Conservation (phyloP, 805 yeast species). For the Barnettozyma botsteinii region DNA sequence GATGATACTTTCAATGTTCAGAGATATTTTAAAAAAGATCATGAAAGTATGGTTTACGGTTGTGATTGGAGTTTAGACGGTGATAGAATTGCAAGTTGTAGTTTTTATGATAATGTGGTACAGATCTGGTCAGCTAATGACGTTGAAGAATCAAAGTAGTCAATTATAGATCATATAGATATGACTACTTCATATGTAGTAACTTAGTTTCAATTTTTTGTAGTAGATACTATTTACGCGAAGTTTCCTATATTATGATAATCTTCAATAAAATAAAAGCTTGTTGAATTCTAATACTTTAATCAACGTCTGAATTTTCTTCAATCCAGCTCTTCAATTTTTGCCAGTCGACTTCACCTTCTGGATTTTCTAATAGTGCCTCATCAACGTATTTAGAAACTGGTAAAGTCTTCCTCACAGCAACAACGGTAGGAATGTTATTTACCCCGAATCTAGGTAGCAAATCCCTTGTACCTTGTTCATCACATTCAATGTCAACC, state of each 20-base stretch:
- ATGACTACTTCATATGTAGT: no score
- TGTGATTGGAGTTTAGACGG: constrained; percentile 73
- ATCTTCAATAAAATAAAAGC: no score
- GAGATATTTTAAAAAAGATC: constrained; percentile 56
- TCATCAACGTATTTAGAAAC: constrained; percentile 32
- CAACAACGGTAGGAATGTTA: constrained; percentile 60
- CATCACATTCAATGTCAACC: constrained; percentile 71
- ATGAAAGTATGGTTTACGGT: constrained; percentile 92
- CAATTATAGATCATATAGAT: no score
- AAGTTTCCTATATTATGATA: no score
- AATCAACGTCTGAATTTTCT: constrained; percentile 31
- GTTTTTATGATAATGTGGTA: constrained; percentile 82
- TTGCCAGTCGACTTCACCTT: constrained; percentile 38
- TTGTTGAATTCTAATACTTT: no score
- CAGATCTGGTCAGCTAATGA: constrained; percentile 56
- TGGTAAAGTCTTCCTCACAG: constrained; percentile 61
- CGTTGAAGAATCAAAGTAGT: neutral
- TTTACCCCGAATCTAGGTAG: constrained; percentile 50
- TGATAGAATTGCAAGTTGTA: constrained; percentile 64
- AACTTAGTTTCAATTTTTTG: no score
- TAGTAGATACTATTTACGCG: no score
- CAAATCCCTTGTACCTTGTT: constrained; percentile 54
- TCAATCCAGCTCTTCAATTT: constrained; percentile 40
- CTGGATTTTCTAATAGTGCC: constrained; percentile 20
- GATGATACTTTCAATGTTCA: constrained; percentile 27